Evolutionary conservation across 2,329 filamentous ascomycete genomes (phyloP).

Genomic region (Achaetomium macrosporum): DNA sequence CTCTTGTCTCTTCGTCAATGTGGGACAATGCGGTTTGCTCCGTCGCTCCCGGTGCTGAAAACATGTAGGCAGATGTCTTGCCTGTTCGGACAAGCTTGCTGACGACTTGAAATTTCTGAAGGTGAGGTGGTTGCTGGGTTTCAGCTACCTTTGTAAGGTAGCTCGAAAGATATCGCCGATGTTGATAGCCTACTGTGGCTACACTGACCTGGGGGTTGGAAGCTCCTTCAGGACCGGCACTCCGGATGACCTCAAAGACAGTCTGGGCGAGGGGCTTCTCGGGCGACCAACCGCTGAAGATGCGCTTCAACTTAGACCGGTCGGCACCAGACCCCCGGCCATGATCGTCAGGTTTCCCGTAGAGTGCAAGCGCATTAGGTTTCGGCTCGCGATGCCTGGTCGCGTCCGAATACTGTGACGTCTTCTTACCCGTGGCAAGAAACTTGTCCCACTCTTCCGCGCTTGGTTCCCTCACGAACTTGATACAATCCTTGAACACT

Average conservation of each 20-base stretch:
- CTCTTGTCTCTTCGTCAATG: neutral
- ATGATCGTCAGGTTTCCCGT: constrained; percentile 15
- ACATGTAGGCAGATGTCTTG: constrained; percentile 39
- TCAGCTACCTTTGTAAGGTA: constrained; percentile 29
- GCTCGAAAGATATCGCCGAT: constrained; percentile 33
- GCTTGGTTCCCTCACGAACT: constrained; percentile 51
- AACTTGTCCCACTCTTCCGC: constrained; percentile 52
- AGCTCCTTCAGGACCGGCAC: constrained; percentile 29
- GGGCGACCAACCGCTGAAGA: constrained; percentile 28
- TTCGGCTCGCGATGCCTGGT: constrained; percentile 24
- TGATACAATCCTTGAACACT: constrained; percentile 57
- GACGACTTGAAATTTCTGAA: constrained; percentile 35
- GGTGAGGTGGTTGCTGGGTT: constrained; percentile 35
- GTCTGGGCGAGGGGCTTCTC: constrained; percentile 33
- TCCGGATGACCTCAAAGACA: constrained; percentile 32
- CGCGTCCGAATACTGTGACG: constrained; percentile 25
- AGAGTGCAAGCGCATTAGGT: constrained; percentile 24
- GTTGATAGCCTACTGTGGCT: constrained; percentile 32
- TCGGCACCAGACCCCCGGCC: constrained; percentile 10
- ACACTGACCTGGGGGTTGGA: constrained; percentile 34
- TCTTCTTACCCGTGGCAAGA: constrained; percentile 43
- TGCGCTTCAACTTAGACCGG: constrained; percentile 18
- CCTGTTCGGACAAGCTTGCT: constrained; percentile 34
- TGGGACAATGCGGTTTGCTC: neutral
- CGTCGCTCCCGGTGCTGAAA: constrained; percentile 24